phyloP scores from a whole-genome alignment of 2,329 filamentous ascomycete genomes.

The Ascochyta clinopodiicola region DNA sequence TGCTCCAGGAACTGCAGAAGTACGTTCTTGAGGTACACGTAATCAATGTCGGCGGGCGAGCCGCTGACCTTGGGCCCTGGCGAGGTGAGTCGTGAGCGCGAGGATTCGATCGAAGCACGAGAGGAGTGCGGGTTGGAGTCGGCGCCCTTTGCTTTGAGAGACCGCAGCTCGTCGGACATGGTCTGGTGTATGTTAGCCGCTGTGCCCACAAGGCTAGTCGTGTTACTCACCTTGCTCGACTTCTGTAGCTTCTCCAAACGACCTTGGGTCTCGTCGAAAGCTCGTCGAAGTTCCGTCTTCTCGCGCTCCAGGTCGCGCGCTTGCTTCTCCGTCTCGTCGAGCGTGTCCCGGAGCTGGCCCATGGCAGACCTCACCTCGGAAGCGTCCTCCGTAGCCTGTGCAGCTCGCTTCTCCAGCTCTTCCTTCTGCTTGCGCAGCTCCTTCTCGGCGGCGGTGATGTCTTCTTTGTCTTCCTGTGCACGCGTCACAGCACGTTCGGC shows the following conservation, averaged over 20 bases:
- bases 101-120: constrained; percentile 65
- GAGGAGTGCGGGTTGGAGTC: constrained; percentile 60
- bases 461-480: constrained; percentile 76
- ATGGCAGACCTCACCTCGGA: constrained; percentile 79
- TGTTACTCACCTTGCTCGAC: constrained; percentile 59
- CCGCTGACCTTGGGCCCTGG: constrained; percentile 52
- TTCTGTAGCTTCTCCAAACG: constrained; percentile 82
- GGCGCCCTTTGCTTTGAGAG: constrained; percentile 50
- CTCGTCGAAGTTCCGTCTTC: constrained; percentile 73
- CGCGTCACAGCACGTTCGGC: constrained; percentile 78
- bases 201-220: background rate
- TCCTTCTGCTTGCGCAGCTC: constrained; percentile 77
- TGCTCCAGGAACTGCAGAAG: constrained; percentile 82
- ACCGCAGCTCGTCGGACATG: constrained; percentile 65
- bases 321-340: constrained; percentile 88
- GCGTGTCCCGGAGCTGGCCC: constrained; percentile 75
- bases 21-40: constrained; percentile 80
- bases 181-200: constrained; percentile 43
- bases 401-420: constrained; percentile 74
- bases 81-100: constrained; percentile 54
- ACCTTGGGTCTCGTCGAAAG: constrained; percentile 78
- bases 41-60: constrained; percentile 56
- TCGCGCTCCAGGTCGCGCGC: constrained; percentile 84
- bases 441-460: constrained; percentile 74
- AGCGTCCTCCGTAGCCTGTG: constrained; percentile 74